These are phyloP conservation scores for Neofusicoccum ribis DNA, from an alignment of 2,329 filamentous ascomycete genomes.

Conservation along the genomic window DNA sequence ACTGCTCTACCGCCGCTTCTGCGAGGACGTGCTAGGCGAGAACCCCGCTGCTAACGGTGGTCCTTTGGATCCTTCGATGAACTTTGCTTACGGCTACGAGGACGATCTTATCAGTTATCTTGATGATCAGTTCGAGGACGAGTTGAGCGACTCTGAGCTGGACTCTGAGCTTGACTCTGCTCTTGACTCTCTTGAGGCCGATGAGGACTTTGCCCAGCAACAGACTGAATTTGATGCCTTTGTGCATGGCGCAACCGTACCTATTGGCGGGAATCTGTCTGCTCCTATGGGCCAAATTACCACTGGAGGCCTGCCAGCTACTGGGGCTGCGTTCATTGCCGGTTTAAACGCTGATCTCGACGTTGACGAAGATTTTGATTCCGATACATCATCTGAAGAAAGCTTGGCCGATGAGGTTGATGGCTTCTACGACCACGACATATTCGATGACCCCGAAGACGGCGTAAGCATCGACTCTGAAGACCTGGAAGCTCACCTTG, in stretches of 20 bases:
- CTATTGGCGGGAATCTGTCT: too few species aligned
- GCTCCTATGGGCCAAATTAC: too few species aligned
- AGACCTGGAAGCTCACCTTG: background rate
- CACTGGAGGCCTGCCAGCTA: too few species aligned
- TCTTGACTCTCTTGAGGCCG: background rate
- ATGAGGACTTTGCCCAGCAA: background rate
- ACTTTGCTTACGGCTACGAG: conserved; percentile 1
- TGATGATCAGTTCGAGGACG: background rate
- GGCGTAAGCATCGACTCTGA: background rate
- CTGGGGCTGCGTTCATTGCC: background rate
- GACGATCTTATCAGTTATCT: conserved; percentile 7
- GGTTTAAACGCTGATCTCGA: background rate
- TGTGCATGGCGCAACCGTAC: background rate
- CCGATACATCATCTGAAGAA: background rate
- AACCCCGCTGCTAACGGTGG: background rate
- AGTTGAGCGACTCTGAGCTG: background rate
- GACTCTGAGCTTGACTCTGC: background rate
- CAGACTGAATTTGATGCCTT: background rate
- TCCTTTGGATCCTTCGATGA: background rate
- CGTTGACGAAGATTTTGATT: background rate
- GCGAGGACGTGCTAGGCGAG: conserved; percentile 1
- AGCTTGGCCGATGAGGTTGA: background rate
- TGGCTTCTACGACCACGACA: background rate
- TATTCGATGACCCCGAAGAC: background rate
- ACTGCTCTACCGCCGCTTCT: background rate